Evolutionary conservation across 1,139 yeast species (phyloP).

Genomic region (Saccharomyces hybrid): DNA sequence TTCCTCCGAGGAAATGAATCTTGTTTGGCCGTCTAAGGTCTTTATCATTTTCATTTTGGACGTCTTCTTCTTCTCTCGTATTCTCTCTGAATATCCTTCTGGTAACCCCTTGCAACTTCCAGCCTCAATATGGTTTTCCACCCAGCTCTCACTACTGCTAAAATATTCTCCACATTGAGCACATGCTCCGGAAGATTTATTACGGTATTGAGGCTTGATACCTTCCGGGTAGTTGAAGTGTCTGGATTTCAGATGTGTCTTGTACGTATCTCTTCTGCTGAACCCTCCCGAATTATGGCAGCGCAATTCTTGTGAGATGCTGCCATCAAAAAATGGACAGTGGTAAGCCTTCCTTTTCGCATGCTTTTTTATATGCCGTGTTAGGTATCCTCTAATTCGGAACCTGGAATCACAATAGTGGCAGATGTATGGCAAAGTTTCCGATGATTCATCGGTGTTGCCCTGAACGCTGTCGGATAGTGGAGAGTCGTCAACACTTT

Average conservation of each 20-base stretch:
- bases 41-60: constrained; percentile 28
- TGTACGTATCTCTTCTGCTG: constrained; percentile 90
- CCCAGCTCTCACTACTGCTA: constrained; percentile 77
- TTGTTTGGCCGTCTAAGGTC: constrained; percentile 30
- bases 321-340: constrained; percentile 71
- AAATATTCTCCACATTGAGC: constrained; percentile 72
- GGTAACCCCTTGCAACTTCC: constrained; percentile 70
- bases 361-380: constrained; percentile 90
- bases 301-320: constrained; percentile 41
- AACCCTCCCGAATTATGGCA: constrained; percentile 94
- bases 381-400: constrained; percentile 80
- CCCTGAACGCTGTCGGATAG: background rate
- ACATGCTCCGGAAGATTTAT: constrained; percentile 68
- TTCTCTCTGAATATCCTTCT: constrained; percentile 33
- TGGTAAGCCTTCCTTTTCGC: constrained; percentile 77
- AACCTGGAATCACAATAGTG: constrained; percentile 73
- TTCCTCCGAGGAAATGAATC: constrained; percentile 31
- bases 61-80: constrained; percentile 16
- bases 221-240: constrained; percentile 89
- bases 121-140: constrained; percentile 79
- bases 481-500: background rate
- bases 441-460: background rate
- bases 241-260: constrained; percentile 86
- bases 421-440: constrained; percentile 30
- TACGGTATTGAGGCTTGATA: constrained; percentile 64